Base-by-base conservation (phyloP, 148 eudicot genomes). In the Diospyros lotus region DNA sequence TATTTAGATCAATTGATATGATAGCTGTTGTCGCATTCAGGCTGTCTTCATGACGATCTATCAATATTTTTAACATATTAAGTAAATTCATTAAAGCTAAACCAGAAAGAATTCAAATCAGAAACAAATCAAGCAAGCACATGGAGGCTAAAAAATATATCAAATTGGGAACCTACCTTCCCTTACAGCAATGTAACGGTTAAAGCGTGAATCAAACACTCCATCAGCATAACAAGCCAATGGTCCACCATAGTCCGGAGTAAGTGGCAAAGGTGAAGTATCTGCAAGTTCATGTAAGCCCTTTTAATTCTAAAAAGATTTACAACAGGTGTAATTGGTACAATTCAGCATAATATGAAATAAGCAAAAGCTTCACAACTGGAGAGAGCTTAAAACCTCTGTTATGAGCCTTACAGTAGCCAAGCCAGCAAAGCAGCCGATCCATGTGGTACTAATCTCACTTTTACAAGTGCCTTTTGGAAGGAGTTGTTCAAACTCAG, bases 181-280 rank as follows among this genome's bases (percentile, higher is more conserved):
- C 85, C 80, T 87, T 39, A 90, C 88, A 45, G 91, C 73, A 62
- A 90, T 80, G 67, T 74, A 90, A 56, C 92, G 90, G 56, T 82
- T 83, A 63, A 87, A 82, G 53, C 81, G 86, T 51, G 87, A 68
- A 82, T 91, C 87, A 82, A 85, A 87, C 66, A 84, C 91, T 81
- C 96, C 96, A 84, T 91, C 96, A 9, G 96, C 93, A 82, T 84
- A 91, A 68, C 88, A 82, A n/a, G 84, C 83, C 44, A 73, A 55
- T 15, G 96, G 89, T 44, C 80, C 93, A 12, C 96, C 91, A 82
- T 87, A 87, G 78, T 91, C 96, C 64, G 91, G 96, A 77, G 93
- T 91, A 44, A 91, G 76, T 40, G 96, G 91, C 75, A 75, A 65
- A 11, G 89, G 89, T 76, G 78, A 75, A 41, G 78, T 80, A 82